A percentile compares a stretch with the other conserved stretches of the same genome.
Conservation (phyloP, 2,329 filamentous ascomycete genomes). For the Claviceps digitariae region DNA sequence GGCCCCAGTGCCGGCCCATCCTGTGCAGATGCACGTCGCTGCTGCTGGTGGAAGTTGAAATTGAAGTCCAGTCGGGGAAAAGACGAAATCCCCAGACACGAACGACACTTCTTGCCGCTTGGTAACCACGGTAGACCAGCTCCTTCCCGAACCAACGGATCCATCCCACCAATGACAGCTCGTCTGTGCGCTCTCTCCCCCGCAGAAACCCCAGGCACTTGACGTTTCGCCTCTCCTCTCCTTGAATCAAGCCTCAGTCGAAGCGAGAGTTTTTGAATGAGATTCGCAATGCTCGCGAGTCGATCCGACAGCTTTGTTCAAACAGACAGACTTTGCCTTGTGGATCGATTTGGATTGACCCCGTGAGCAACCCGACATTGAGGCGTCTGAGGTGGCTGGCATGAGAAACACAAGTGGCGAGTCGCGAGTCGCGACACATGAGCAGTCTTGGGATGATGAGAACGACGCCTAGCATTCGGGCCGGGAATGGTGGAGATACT, state of each 20-base stretch:
- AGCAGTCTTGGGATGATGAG: neutral
- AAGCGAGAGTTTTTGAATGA: neutral
- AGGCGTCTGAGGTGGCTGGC: no score
- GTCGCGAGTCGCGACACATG: neutral
- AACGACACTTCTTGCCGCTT: no score
- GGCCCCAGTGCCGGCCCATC: no score
- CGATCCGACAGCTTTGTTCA: neutral
- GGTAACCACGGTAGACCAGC: neutral
- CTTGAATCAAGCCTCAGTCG: slow-evolving; percentile 3
- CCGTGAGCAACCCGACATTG: neutral
- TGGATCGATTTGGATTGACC: no score
- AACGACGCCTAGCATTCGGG: neutral
- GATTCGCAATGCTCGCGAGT: neutral
- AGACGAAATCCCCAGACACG: neutral
- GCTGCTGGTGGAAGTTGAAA: neutral
- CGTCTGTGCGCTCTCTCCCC: neutral
- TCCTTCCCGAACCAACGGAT: slow-evolving; percentile 1
- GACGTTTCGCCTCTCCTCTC: slow-evolving; percentile 6
- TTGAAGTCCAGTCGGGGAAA: neutral
- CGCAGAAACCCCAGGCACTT: slow-evolving; percentile 4
- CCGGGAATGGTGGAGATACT: neutral
- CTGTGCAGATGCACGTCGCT: neutral
- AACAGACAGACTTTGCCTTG: no score
- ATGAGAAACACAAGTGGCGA: no score
- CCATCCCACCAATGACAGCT: neutral